A percentile compares a stretch with the other conserved stretches of the same genome.
Evolutionary conservation across 2,329 filamentous ascomycete genomes (phyloP).

Genomic region (Claviceps sp.): DNA sequence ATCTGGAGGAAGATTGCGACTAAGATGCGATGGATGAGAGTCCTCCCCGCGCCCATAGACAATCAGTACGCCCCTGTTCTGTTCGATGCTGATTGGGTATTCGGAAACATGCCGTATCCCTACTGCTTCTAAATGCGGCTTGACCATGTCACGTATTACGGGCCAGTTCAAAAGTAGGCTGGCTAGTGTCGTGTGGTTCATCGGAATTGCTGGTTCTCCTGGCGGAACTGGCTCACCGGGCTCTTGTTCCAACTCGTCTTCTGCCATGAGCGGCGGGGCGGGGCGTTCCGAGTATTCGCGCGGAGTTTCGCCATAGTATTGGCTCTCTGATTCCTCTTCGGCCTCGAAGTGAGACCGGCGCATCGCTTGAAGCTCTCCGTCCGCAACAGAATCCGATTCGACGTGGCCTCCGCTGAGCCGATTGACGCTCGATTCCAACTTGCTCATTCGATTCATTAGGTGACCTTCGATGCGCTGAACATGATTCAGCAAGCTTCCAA

Average conservation of each 20-base stretch:
- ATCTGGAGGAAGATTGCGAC: conserved; percentile 24
- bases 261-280: conserved; percentile 20
- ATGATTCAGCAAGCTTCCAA: conserved; percentile 23
- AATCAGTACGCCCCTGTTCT: conserved; percentile 58
- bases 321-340: conserved; percentile 5
- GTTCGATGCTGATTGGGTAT: conserved; percentile 67
- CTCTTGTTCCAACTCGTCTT: conserved; percentile 37
- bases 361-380: conserved; percentile 17
- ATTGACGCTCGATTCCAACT: conserved; percentile 18
- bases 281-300: conserved; percentile 17
- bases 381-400: conserved; percentile 17
- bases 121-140: conserved; percentile 30
- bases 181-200: conserved; percentile 82
- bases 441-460: conserved; percentile 24
- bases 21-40: conserved; percentile 40
- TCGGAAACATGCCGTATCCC: conserved; percentile 46
- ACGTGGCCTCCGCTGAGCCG: conserved; percentile 6
- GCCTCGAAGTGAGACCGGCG: conserved; percentile 8
- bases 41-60: conserved; percentile 73
- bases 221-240: conserved; percentile 39
- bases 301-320: conserved; percentile 12
- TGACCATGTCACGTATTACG: conserved; percentile 52
- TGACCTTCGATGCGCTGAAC: conserved; percentile 25
- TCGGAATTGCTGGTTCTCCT: conserved; percentile 58
- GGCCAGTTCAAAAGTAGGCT: conserved; percentile 66